A percentile compares a stretch with the other conserved stretches of the same genome.
Conservation (phyloP, 345 rosid genomes). For the Ailanthus altissimus region DNA sequence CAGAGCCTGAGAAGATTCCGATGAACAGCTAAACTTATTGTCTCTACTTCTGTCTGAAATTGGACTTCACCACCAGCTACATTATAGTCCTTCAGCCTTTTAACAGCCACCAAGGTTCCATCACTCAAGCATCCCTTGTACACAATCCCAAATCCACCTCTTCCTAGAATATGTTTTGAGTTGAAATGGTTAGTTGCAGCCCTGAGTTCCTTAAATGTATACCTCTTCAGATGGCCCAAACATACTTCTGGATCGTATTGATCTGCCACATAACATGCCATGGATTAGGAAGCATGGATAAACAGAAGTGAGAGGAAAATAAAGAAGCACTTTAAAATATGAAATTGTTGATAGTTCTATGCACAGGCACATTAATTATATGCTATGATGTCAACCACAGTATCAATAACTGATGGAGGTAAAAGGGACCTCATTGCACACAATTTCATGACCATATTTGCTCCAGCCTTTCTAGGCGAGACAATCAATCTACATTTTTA, state of each 20-base stretch:
- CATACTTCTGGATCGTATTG: slow-evolving; percentile 88
- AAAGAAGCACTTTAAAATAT: background rate
- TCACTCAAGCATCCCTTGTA: slow-evolving; percentile 83
- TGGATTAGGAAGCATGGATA: background rate
- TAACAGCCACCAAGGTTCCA: slow-evolving; percentile 83
- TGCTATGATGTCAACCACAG: background rate
- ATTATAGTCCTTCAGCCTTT: slow-evolving; percentile 93
- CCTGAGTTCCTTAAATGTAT: slow-evolving; percentile 85
- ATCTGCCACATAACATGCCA: slow-evolving; percentile 47
- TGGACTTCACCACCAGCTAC: slow-evolving; percentile 92
- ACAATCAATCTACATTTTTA: background rate
- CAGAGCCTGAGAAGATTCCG: slow-evolving; percentile 95
- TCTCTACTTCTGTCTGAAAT: slow-evolving; percentile 96
- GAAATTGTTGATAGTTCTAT: background rate
- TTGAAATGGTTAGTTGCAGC: slow-evolving; percentile 85
- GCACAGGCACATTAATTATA: background rate
- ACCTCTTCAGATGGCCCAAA: slow-evolving; percentile 89
- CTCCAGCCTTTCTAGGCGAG: background rate
- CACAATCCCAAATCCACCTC: slow-evolving; percentile 94
- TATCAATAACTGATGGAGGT: background rate
- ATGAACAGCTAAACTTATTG: slow-evolving; percentile 94
- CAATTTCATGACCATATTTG: background rate
- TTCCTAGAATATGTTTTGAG: slow-evolving; percentile 85
- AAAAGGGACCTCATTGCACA: background rate
- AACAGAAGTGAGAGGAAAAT: background rate